Evolutionary conservation across 2,329 filamentous ascomycete species (phyloP).

Genomic region (Alternaria triticina): DNA sequence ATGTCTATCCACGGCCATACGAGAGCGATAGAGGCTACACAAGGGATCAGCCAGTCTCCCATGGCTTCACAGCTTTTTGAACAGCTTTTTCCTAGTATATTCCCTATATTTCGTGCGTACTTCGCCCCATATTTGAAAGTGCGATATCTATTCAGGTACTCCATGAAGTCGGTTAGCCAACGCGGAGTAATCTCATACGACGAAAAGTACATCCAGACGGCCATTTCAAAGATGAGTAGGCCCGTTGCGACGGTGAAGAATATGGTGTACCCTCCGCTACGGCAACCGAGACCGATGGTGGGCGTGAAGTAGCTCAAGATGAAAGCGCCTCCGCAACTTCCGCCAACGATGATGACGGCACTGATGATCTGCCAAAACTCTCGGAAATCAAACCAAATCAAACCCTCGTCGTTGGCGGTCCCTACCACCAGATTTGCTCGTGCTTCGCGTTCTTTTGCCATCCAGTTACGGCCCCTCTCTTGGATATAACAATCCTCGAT

Average conservation of each 20-base stretch:
- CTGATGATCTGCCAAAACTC: slow-evolving; percentile 53
- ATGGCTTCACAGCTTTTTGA: slow-evolving; percentile 8
- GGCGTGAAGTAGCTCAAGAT: slow-evolving; percentile 54
- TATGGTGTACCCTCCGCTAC: slow-evolving; percentile 53
- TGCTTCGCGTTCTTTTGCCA: slow-evolving; percentile 42
- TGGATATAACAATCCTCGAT: slow-evolving; percentile 52
- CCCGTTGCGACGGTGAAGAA: slow-evolving; percentile 44
- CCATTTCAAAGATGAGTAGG: slow-evolving; percentile 49
- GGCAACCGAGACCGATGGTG: slow-evolving; percentile 54
- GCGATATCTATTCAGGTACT: slow-evolving; percentile 22
- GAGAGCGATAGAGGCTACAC: slow-evolving; percentile 6
- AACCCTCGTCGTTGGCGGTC: slow-evolving; percentile 39
- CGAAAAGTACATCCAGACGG: slow-evolving; percentile 42
- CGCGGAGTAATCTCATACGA: slow-evolving; percentile 23
- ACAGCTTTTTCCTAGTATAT: slow-evolving; percentile 9
- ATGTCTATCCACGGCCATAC: too few species aligned
- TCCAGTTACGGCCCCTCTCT: slow-evolving; percentile 49
- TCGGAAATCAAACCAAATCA: slow-evolving; percentile 53
- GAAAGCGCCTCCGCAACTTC: slow-evolving; percentile 49
- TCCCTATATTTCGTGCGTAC: slow-evolving; percentile 12
- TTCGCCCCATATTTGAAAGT: slow-evolving; percentile 15
- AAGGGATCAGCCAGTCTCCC: slow-evolving; percentile 9
- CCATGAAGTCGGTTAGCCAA: slow-evolving; percentile 12
- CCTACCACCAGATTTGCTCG: slow-evolving; percentile 47
- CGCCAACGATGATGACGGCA: slow-evolving; percentile 47